phyloP scores from a whole-genome alignment of 768 basidiomycete species.

The Hebeloma cylindrosporum region DNA sequence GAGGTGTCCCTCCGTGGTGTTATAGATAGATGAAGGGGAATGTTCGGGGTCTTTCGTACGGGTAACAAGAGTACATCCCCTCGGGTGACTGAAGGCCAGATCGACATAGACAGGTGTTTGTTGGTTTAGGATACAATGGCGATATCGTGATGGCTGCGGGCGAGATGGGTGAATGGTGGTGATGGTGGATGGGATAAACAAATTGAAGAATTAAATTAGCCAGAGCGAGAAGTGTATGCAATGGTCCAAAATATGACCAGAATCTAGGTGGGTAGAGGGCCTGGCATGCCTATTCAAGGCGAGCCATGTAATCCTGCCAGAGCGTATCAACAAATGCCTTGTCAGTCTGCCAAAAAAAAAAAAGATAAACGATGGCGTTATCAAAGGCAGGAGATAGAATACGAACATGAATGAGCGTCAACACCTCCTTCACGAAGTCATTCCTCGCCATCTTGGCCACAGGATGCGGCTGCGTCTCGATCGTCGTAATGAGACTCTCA shows the following conservation, averaged over 20 bases:
- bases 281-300: slow-evolving; percentile 15
- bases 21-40: too few relatives aligned
- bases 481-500: slow-evolving; percentile 29
- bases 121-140: background rate
- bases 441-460: slow-evolving; percentile 43
- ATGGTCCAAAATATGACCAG: too few relatives aligned
- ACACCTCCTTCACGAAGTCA: slow-evolving; percentile 58
- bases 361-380: slow-evolving; percentile 7
- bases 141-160: too few relatives aligned
- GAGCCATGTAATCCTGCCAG: slow-evolving; percentile 50
- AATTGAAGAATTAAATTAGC: slow-evolving; percentile 18
- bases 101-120: too few relatives aligned
- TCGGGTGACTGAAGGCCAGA: too few relatives aligned
- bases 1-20: too few relatives aligned
- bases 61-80: too few relatives aligned
- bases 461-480: slow-evolving; percentile 22
- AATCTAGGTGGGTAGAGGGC: too few relatives aligned
- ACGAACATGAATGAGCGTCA: slow-evolving; percentile 63
- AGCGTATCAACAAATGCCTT: slow-evolving; percentile 63
- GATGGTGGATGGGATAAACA: slow-evolving; percentile 15
- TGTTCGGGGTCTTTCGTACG: too few relatives aligned
- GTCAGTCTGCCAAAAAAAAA: slow-evolving; percentile 48
- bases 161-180: too few relatives aligned
- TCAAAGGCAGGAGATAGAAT: background rate
- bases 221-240: too few relatives aligned